Evolutionary conservation across 1,139 yeast species (phyloP).

Genomic region (Yamadazyma taylorii): DNA sequence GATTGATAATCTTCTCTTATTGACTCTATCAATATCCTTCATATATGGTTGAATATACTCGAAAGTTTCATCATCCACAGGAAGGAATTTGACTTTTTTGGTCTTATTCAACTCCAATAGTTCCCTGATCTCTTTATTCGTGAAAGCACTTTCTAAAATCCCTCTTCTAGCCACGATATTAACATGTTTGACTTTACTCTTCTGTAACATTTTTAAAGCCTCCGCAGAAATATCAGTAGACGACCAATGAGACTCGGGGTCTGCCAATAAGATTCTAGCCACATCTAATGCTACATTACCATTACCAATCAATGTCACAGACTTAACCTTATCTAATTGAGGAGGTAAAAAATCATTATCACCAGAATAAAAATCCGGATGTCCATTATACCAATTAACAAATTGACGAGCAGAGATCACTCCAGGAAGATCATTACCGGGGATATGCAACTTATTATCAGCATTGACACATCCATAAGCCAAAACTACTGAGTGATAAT

Average conservation of each 20-base stretch:
- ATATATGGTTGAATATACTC: conserved; percentile 36
- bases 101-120: conserved; percentile 59
- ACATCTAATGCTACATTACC: conserved; percentile 98
- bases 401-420: conserved; percentile 84
- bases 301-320: conserved; percentile 86
- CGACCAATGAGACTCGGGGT: conserved; percentile 54
- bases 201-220: conserved; percentile 55
- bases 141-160: conserved; percentile 77
- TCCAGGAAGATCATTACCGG: conserved; percentile 62
- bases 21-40: conserved; percentile 56
- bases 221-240: conserved; percentile 70
- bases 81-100: conserved; percentile 54
- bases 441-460: conserved; percentile 57
- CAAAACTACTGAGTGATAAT: conserved; percentile 71
- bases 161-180: conserved; percentile 86
- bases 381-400: conserved; percentile 96
- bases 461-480: conserved; percentile 77
- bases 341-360: conserved; percentile 39
- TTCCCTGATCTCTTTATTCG: conserved; percentile 90
- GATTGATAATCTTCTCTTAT: conserved; percentile 67
- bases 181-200: conserved; percentile 59
- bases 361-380: conserved; percentile 54
- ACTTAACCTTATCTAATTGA: conserved; percentile 56
- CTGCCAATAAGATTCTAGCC: conserved; percentile 72
- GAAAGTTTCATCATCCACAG: conserved; percentile 48